Conservation (phyloP, 257 asterid genomes). For the Eustoma russellianum region DNA sequence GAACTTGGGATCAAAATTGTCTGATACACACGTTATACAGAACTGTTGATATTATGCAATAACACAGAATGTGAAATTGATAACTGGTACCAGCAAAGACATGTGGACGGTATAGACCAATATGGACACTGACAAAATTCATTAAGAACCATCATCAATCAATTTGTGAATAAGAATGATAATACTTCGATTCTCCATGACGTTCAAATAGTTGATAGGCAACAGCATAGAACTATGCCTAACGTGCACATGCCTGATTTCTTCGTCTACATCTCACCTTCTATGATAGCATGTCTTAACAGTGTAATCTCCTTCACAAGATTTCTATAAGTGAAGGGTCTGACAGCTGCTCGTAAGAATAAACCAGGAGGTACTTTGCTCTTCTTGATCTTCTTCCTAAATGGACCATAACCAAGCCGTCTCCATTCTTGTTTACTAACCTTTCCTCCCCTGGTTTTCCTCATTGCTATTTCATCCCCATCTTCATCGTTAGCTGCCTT, state of each 20-base stretch:
- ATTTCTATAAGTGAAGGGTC: constrained; percentile 80
- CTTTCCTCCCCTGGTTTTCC: constrained; percentile 52
- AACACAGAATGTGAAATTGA: too few relatives aligned
- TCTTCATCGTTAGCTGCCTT: constrained; percentile 10
- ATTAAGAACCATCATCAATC: too few relatives aligned
- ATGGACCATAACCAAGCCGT: constrained; percentile 61
- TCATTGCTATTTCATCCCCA: constrained; percentile 63
- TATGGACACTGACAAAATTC: too few relatives aligned
- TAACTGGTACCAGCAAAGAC: too few relatives aligned
- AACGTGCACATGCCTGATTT: constrained; percentile 7
- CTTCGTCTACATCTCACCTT: constrained; percentile 64
- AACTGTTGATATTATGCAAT: too few relatives aligned
- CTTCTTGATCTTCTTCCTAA: constrained; percentile 50
- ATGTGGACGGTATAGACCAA: too few relatives aligned
- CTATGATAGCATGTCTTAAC: constrained; percentile 71
- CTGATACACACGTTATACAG: too few relatives aligned
- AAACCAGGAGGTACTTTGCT: constrained; percentile 67
- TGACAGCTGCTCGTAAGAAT: constrained; percentile 73
- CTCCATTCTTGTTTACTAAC: constrained; percentile 66
- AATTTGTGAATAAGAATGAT: too few relatives aligned
- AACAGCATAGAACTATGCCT: too few relatives aligned
- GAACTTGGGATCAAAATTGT: too few relatives aligned
- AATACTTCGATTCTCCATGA: too few relatives aligned
- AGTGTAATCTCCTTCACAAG: constrained; percentile 89
- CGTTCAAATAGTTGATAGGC: too few relatives aligned